Base-by-base conservation (phyloP, 768 basidiomycete species). In the Trametes sanguinea region DNA sequence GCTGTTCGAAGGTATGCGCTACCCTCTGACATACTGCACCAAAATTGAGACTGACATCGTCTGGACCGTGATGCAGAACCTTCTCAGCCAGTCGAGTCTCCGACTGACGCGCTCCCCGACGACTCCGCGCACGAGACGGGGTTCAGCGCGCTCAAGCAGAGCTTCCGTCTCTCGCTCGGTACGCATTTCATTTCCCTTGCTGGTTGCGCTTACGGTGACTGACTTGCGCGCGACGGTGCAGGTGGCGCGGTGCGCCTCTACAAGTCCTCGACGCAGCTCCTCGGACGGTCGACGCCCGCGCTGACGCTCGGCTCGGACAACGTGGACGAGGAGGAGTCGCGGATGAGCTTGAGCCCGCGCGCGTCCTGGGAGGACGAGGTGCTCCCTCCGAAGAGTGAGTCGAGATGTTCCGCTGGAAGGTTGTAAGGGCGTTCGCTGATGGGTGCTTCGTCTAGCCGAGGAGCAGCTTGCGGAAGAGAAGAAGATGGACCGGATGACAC, bases 151-250 rank as follows among this genome's bases (percentile, higher is more conserved):
- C 76, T 92, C 65, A 89, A 82, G 73, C 90, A 91, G 65, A 85
- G 84, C 61, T 79, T 93, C 65, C 89, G 83, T 72, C 78, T 82
- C 61, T 93, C 91, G 0, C 85, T 93, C 62, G 89, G 91, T 90
- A 66, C 39, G 80, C 73, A 6, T 14, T 43, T 9, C 44, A 2
- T 1, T 6, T 33, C 9, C 6, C 27, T 9, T 3, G 16, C 11
- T 3, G 32, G 27, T 52, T 32, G 33, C 22, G 22, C 1, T 22
- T 22, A 22, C 22, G 22, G 22, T 22, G 22, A 22, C 22, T 22
- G 22, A 22, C 22, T 22, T 22, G 22, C 22, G 22, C 22, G 22
- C 22, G 22, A 22, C 22, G 22, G 22, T 22, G 7, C 47, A 90
- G 89, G 88, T 69, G 88, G 87, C 74, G 87, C 87, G 0, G 71